Evolutionary conservation across 768 basidiomycete genomes (phyloP).

Genomic region (Tylopilus intermedius): DNA sequence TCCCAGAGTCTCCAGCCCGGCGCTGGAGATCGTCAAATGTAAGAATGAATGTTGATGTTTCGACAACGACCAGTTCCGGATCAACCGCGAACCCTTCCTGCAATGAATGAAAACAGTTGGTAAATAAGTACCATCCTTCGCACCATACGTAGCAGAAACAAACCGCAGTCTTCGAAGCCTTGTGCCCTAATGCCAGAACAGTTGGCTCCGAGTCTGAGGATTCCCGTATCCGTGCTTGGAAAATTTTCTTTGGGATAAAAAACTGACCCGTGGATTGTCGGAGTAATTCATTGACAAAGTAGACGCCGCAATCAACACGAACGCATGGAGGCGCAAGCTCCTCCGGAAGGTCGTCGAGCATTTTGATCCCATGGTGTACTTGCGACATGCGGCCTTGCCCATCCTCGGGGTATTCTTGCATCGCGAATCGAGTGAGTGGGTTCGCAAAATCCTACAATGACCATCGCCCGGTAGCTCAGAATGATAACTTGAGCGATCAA

Average conservation of each 20-base stretch:
- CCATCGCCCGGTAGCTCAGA: too few species aligned
- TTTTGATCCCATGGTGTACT: too few species aligned
- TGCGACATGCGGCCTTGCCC: too few species aligned
- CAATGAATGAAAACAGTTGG: background rate
- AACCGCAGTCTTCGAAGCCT: constrained; percentile 2
- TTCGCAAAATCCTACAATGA: too few species aligned
- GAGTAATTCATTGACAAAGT: constrained; percentile 3
- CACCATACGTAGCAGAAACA: background rate
- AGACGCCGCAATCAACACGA: constrained; percentile 6
- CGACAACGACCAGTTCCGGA: background rate
- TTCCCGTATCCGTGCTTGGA: constrained; percentile 1
- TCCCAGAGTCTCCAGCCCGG: background rate
- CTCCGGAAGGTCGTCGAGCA: too few species aligned
- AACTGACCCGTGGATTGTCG: constrained; percentile 2
- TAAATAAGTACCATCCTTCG: background rate
- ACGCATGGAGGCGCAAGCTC: constrained; percentile 18
- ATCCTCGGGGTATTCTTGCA: too few species aligned
- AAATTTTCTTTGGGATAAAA: constrained; percentile 15
- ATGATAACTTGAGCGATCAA: too few species aligned
- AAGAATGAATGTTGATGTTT: constrained; percentile 2
- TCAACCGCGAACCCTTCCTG: constrained; percentile 13
- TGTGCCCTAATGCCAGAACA: background rate
- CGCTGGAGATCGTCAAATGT: constrained; percentile 12
- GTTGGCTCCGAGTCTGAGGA: background rate
- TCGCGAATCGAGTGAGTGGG: too few species aligned